Evolutionary conservation across 495 filamentous ascomycete genomes (phyloP), one percentile per base, ranked within the genome.

Genomic region (Hypomontagnella monticulosa): DNA sequence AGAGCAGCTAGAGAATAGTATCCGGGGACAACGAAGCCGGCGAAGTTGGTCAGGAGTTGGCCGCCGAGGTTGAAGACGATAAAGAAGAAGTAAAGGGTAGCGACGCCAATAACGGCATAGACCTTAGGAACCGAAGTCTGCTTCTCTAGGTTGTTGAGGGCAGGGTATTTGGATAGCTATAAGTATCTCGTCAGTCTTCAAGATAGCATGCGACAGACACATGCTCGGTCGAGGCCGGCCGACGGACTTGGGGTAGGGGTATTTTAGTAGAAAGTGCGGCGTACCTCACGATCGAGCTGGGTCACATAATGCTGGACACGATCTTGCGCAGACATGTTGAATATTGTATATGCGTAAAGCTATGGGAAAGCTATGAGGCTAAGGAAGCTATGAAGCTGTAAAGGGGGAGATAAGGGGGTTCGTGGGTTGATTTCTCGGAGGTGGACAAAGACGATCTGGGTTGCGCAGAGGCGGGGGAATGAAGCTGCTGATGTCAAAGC

Each of bases 51-150:
- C 65, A 99, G 87, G 76, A 98, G 90, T 77, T 95, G 91, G 72
- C 95, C 94, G 62, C 92, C 95, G 69, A 97, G 93, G 86, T 99
- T 99, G 85, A 99, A 96, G 85, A 98, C 90, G 80, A 98, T 91
- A 14, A 99, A 86, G 86, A 97, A 97, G 85, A 97, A 93, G 85
- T 99, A 99, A 70, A 96, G 83, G 47, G 88, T 89, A 46, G 78
- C 85, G 30, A 97, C 77, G 67, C 95, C 95, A 47, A 97, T 89
- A 79, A 97, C 86, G 66, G 88, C 92, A 73, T 99, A 98, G 76
- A 94, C 92, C 85, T 99, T 99, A 64, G 95, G 95, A 44, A 97
- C 88, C 18, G 87, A 89, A 64, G 92, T 95, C 81, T 97, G 92
- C 79, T 91, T 92, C 88, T 99, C 96, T 65, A 99, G 87, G 82